A percentile compares a stretch with the other conserved stretches of the same genome.
These are phyloP conservation scores for Vanderwaltozyma polyspora DNA, from an alignment of 805 yeast genomes.

Conservation along the genomic window DNA sequence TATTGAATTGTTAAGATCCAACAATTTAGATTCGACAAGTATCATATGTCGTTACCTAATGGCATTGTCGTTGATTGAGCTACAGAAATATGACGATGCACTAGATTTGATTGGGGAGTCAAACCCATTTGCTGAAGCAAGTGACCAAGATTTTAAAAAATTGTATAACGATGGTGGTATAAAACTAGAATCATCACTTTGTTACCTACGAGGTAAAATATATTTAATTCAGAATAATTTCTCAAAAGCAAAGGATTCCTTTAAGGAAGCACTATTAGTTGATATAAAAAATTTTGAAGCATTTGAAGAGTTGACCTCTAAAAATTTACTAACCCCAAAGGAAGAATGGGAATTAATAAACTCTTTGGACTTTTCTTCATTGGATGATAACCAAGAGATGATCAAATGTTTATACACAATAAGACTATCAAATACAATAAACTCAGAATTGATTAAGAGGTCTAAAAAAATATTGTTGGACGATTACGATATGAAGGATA, in stretches of 20 bases:
- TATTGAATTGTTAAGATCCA: slow-evolving; percentile 51
- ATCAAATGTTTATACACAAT: slow-evolving; percentile 68
- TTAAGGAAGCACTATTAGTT: slow-evolving; percentile 71
- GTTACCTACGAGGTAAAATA: slow-evolving; percentile 73
- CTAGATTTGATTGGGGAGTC: slow-evolving; percentile 72
- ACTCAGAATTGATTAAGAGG: slow-evolving; percentile 55
- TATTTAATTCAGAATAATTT: slow-evolving; percentile 75
- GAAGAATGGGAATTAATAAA: slow-evolving; percentile 80
- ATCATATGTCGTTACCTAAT: slow-evolving; percentile 75
- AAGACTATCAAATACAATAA: slow-evolving; percentile 40
- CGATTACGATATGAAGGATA: slow-evolving; percentile 59
- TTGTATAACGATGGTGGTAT: slow-evolving; percentile 68
- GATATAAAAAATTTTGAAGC: slow-evolving; percentile 94
- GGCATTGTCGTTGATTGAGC: slow-evolving; percentile 58
- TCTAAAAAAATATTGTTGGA: slow-evolving; percentile 57
- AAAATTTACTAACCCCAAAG: slow-evolving; percentile 64
- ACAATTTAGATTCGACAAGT: slow-evolving; percentile 41
- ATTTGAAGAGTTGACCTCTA: slow-evolving; percentile 61
- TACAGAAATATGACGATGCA: slow-evolving; percentile 81
- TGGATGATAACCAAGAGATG: slow-evolving; percentile 72
- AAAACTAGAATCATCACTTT: slow-evolving; percentile 76
- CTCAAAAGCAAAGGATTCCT: slow-evolving; percentile 77
- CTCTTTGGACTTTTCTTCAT: slow-evolving; percentile 43
- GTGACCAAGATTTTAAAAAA: slow-evolving; percentile 3
- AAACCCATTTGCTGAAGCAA: slow-evolving; percentile 49